Evolutionary conservation across 2,329 filamentous ascomycete species (phyloP).

Genomic region (Trichoderma sp.): DNA sequence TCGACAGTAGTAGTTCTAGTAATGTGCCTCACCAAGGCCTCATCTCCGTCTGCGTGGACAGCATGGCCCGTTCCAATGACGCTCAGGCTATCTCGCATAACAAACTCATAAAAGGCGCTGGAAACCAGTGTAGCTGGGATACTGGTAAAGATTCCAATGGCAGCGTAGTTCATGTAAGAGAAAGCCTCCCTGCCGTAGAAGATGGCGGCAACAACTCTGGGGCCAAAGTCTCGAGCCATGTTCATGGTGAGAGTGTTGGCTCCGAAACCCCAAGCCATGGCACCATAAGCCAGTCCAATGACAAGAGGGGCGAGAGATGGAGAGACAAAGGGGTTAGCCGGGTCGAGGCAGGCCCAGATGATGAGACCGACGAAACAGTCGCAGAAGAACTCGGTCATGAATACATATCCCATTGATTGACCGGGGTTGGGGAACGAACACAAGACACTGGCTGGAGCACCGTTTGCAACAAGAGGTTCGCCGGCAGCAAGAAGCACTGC

Average conservation of each 20-base stretch:
- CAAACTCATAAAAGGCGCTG: conserved; percentile 55
- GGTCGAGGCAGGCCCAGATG: conserved; percentile 60
- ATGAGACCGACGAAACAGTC: conserved; percentile 57
- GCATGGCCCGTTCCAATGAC: conserved; percentile 53
- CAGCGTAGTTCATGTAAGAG: conserved; percentile 43
- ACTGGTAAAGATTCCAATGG: conserved; percentile 58
- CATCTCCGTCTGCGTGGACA: conserved; percentile 25
- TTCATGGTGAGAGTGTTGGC: conserved; percentile 58
- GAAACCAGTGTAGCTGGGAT: conserved; percentile 58
- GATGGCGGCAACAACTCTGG: conserved; percentile 59
- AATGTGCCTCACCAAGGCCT: conserved; percentile 26
- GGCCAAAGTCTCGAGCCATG: conserved; percentile 59
- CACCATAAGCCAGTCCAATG: conserved; percentile 57
- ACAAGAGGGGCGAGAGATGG: conserved; percentile 51
- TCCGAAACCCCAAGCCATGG: conserved; percentile 59
- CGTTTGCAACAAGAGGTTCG: conserved; percentile 37
- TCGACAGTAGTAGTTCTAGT: conserved; percentile 14
- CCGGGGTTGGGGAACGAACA: conserved; percentile 53
- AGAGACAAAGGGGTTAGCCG: conserved; percentile 58
- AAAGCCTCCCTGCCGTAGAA: conserved; percentile 41
- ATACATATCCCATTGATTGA: conserved; percentile 56
- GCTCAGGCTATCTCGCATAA: conserved; percentile 54
- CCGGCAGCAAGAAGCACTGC: conserved; percentile 39
- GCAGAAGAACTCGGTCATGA: conserved; percentile 61
- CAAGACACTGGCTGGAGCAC: conserved; percentile 56